Evolutionary conservation across 2,329 filamentous ascomycete species (phyloP), one percentile per base, ranked within the genome.

Genomic region (Canariomyces notabilis): DNA sequence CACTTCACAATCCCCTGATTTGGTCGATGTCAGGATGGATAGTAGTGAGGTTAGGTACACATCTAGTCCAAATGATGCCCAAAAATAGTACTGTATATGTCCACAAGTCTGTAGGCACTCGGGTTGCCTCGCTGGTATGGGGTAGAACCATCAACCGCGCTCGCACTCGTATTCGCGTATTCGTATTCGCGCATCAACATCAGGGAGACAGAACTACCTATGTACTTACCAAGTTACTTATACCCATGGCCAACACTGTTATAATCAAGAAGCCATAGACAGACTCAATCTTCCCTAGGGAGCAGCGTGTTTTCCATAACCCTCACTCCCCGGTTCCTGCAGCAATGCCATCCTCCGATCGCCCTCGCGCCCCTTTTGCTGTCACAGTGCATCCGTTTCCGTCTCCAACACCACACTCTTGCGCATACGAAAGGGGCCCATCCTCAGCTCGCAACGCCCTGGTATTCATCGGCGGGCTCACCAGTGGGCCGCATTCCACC

Each of bases 391-490:
- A 46, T 20, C 44, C 44, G 9, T 46, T 46, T 16, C 3, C 33
- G 5, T 46, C 44, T 5, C 23, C 38, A 15, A 46, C 44, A 6
- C 37, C 34, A 6, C 1, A 5, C 33, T 22, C 44, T 12, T 46
- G 44, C 19, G 44, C 44, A 11, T 46, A 46, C 38, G 44, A 46
- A 34, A 26, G 38, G 14, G 44, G 44, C 12, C 8, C 26, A 11
- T 16, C 38, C 14, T 42, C 38, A 0, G 33, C 44, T 5, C 29
- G 20, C 8, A 79, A 87, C 63, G 81, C 80, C 2, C 63, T 88
- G 42, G 65, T 89, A 48, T 85, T 83, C 65, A 74, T 88, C 52
- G 83, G 82, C 49, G 85, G 85, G 18, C 74, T 89, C 15, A 75
- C 74, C 20, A 84, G 87, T 61, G 83, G 83, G 1, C 77, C 84